phyloP scores from a whole-genome alignment of 371 early-diverging fungal species.

The Syncephalastrum racemosum region DNA sequence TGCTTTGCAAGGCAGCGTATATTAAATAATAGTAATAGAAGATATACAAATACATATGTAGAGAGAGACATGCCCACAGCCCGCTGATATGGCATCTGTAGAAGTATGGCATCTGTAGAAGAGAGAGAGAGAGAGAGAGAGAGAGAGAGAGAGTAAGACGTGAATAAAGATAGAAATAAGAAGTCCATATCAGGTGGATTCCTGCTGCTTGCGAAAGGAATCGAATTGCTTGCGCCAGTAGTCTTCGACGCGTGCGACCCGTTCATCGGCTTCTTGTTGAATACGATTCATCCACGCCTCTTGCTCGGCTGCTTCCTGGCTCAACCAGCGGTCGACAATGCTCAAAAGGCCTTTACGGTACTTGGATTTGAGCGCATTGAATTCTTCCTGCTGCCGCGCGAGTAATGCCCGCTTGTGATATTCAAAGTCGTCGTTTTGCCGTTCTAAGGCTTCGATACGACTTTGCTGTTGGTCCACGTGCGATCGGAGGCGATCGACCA shows the following conservation, averaged over 20 bases:
- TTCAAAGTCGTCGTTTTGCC: constrained; percentile 11
- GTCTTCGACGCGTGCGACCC: constrained; percentile 12
- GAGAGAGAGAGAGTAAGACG: too few species aligned
- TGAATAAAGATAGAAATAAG: too few species aligned
- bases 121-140: too few species aligned
- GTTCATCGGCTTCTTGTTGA: constrained; percentile 15
- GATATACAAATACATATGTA: too few species aligned
- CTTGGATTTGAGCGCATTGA: constrained; percentile 18
- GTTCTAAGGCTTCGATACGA: too few species aligned
- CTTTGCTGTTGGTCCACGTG: too few species aligned
- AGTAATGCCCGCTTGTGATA: constrained; percentile 13
- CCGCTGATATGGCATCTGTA: too few species aligned
- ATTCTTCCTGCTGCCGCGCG: constrained; percentile 14
- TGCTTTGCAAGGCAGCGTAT: neutral
- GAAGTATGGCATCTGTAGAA: too few species aligned
- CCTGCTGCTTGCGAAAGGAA: too few species aligned
- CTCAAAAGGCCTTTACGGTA: constrained; percentile 19
- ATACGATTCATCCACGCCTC: constrained; percentile 14
- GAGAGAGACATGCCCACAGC: too few species aligned
- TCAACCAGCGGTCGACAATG: constrained; percentile 18
- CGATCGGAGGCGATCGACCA: constrained; percentile 2
- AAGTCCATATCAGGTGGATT: too few species aligned
- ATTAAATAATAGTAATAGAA: too few species aligned
- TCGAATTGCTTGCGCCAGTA: constrained; percentile 8
- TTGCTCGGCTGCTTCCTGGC: constrained; percentile 13